Conservation (phyloP, 1,139 yeast species). For the Yamadazyma triangularis region DNA sequence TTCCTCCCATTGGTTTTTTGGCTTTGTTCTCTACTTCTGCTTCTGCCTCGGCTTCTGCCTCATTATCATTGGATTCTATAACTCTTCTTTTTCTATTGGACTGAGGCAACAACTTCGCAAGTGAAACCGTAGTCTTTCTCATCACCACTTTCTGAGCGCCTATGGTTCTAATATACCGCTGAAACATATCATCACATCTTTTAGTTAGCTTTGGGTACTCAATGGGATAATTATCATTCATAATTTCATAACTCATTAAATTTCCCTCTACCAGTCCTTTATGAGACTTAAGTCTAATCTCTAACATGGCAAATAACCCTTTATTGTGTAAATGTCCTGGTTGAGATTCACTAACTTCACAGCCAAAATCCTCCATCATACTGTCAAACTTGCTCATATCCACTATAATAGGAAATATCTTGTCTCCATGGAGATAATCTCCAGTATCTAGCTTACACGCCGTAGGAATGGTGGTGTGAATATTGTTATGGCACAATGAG, state of each 20-base stretch:
- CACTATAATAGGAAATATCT: not conserved
- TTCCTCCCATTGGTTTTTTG: not conserved
- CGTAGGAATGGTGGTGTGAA: not conserved
- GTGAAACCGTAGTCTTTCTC: no score
- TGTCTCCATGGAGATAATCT: not conserved
- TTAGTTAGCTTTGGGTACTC: no score
- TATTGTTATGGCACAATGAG: not conserved
- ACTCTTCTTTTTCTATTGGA: no score
- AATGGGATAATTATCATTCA: not conserved
- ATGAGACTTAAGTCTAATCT: not conserved
- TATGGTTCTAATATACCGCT: no score
- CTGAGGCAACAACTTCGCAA: no score
- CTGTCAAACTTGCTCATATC: no score
- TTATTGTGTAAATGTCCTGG: not conserved
- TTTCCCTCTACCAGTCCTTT: not conserved
- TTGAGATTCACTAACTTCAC: not conserved
- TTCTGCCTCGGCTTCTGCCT: no score
- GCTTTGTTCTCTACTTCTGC: no score
- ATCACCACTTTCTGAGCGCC: no score
- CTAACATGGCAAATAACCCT: not conserved
- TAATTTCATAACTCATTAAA: not conserved
- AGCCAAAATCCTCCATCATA: not conserved
- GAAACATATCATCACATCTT: no score
- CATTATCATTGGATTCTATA: no score
- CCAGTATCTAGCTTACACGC: not conserved